Base-by-base conservation (phyloP, 306 rosid species). In the Myrica gale region DNA sequence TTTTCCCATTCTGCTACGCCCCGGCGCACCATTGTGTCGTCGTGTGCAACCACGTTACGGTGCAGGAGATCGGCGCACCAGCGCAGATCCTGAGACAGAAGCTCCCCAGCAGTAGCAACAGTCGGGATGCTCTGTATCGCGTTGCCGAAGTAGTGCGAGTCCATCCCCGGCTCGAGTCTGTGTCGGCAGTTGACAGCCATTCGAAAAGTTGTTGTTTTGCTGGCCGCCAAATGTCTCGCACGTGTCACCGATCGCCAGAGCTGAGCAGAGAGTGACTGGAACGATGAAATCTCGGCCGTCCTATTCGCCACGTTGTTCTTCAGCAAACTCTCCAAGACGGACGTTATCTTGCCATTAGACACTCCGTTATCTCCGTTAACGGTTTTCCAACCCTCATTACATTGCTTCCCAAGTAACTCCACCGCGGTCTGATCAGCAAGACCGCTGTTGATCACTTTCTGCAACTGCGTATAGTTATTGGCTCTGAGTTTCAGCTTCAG, bases 171-270 rank as follows among this genome's bases (percentile, higher is more conserved):
- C 37, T 76, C 66, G 47, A 93, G 74, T 1, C 98, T 80, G 82
- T 87, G 98, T 23, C 98, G 96, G 79, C 96, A 93, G 71, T 93
- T 93, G 79, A 93, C 98, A 0, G 98, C 98, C 98, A 93, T 93
- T 0, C 98, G 86, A 57, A 93, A 91, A 82, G 96, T 93, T 84
- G 96, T 88, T 81, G 83, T 81, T 82, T 89, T 90, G 0, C 82
- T 1, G 0, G 26, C 41, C 4, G 82, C 85, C 8, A 93, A 42
- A 4, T 83, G 86, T 74, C 98, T 82, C 5, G 85, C 97, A 47
- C 92, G 97, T 41, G 97, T 93, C 80, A 93, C 96, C 3, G 96
- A 85, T 0, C 98, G 87, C 98, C 98, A 93, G 3, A 93, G 78
- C 83, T 91, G 98, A 9, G 97, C 98, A 41, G 87, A 74, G 7